Base-by-base conservation (phyloP, 2,329 filamentous ascomycete genomes). In the Calonectria hawksworthii region DNA sequence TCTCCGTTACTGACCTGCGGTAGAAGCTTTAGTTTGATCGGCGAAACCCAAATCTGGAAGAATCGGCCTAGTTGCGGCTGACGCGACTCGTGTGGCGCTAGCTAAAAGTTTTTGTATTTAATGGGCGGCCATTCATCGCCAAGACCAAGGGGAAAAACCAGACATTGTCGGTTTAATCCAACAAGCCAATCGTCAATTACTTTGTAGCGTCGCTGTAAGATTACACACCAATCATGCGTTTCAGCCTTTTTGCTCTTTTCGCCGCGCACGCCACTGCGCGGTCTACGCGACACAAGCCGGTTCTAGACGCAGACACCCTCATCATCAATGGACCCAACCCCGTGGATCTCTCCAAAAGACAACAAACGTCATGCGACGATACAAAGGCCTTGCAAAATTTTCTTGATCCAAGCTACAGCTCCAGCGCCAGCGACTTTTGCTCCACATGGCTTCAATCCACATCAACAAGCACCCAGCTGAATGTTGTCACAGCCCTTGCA, bases 401-500 rank as follows among this genome's bases (percentile, higher is more conserved):
- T 18, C n/a, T 63, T 2, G 34, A 61, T 21, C n/a, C 56, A 16
- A 63, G 34, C 14, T 63, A 63, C 23, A 21, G 23, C 14, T 63
- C 56, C 3, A 63, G 34, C 5, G 56, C 56, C 7, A 63, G 56
- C 23, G 34, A 30, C 13, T 63, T 63, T 16, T 63, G 56, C 34
- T 63, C 56, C 16, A 28, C 36, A 21, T 63, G 56, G 56, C 56
- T 63, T 21, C 56, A 63, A 26, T 41, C 56, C 9, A 63, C 56
- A 38, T 41, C 56, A 4, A 63, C 56, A 14, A 63, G 56, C 56
- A 63, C 56, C 18, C n/a, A 63, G 56, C 26, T 28, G 23, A 63
- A 63, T 28, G 56, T 63, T 2, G 56, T 41, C 23, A 63, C 56
- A 7, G 56, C 56, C 8, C 56, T 63, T 6, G 56, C 56, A 41